phyloP scores from a whole-genome alignment of 108 stramenopile genomes.

The Asterionellopsis glacialis region DNA sequence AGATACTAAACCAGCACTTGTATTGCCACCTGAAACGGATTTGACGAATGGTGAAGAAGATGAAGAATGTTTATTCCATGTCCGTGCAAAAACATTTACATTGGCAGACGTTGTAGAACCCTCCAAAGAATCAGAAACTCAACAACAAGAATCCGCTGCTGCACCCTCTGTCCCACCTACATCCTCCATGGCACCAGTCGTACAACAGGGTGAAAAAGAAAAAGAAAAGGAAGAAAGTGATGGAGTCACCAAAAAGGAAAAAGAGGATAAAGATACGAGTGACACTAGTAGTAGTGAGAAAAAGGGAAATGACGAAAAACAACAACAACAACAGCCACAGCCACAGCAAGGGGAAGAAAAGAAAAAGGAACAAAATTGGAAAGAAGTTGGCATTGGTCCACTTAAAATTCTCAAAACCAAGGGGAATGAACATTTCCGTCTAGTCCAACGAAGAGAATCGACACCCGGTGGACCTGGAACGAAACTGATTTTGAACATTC shows the following conservation, averaged over 20 bases:
- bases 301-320: conserved; percentile 2
- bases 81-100: conserved; percentile 47
- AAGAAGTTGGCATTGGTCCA: conserved; percentile 74
- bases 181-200: conserved; percentile 1
- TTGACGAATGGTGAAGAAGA: conserved; percentile 68
- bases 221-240: conserved; percentile 11
- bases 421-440: conserved; percentile 21
- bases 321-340: conserved; percentile 9
- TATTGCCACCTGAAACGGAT: conserved; percentile 19
- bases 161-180: conserved; percentile 2
- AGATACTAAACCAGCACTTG: not conserved
- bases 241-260: conserved; percentile 16
- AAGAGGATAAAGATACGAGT: conserved; percentile 7
- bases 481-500: conserved; percentile 59
- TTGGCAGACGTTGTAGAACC: not conserved
- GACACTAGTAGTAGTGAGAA: conserved; percentile 2
- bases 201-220: conserved; percentile 5
- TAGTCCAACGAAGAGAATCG: conserved; percentile 71
- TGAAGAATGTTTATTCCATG: conserved; percentile 45
- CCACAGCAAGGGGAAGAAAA: not conserved
- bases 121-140: conserved; percentile 5
- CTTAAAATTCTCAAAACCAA: conserved; percentile 44
- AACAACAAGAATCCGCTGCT: not conserved
- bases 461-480: conserved; percentile 48
- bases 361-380: conserved; percentile 26